Percentiles rank a stretch among this genome's conserved stretches.
Evolutionary conservation across 352 stramenopile species (phyloP).

Genomic region (Globisporangium iwayamae): DNA sequence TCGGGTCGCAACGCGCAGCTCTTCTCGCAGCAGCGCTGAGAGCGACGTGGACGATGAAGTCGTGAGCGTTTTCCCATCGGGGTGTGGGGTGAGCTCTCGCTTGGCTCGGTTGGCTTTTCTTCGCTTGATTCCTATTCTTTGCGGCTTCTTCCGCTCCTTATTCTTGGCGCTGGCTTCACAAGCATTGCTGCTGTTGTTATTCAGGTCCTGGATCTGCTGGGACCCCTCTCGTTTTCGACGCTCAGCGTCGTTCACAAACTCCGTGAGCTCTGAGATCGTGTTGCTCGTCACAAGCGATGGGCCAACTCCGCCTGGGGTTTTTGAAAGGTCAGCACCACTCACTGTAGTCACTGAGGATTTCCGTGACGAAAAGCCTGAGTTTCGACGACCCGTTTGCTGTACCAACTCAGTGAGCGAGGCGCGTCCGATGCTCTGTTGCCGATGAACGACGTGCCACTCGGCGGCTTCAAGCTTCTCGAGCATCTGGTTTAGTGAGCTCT

Average conservation of each 20-base stretch:
- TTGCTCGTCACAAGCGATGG: conserved; percentile 7
- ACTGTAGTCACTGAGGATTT: conserved; percentile 1
- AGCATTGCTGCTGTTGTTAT: background rate
- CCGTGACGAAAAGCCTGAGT: background rate
- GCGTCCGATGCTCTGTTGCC: conserved; percentile 27
- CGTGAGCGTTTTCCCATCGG: background rate
- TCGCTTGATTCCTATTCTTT: background rate
- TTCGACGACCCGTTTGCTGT: conserved; percentile 9
- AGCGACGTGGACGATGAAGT: conserved; percentile 20
- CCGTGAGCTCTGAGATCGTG: conserved; percentile 21
- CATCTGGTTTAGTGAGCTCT: conserved; percentile 21
- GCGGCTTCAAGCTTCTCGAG: conserved; percentile 42
- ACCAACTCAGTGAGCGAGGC: conserved; percentile 21
- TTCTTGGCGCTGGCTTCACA: background rate
- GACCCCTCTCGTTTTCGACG: conserved; percentile 23
- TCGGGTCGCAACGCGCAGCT: conserved; percentile 26
- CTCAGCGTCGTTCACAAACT: conserved; percentile 34
- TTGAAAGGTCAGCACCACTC: conserved; percentile 3
- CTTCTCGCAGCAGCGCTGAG: conserved; percentile 32
- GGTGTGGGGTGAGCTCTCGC: background rate
- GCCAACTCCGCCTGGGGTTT: background rate
- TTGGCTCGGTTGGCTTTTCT: conserved; percentile 4
- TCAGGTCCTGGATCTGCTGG: background rate
- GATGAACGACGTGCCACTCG: conserved; percentile 43
- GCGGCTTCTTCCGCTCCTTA: conserved; percentile 5